Base-by-base conservation (phyloP, 78 protist genomes). In the Dictyostelium capitatum region DNA sequence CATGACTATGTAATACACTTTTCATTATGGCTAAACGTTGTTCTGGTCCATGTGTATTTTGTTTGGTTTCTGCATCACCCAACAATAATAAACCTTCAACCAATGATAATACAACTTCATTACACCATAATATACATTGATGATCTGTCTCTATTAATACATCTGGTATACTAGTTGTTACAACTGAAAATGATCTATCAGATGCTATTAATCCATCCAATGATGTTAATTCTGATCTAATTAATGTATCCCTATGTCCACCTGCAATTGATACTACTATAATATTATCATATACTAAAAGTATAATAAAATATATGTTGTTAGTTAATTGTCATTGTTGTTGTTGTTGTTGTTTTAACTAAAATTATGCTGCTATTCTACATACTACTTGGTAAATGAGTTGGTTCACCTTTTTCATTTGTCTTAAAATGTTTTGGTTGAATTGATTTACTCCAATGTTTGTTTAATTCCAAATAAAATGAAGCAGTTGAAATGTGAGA, bases 61-160 rank as follows among this genome's bases (percentile, higher is more conserved):
- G 93, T 78, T 87, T 87, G 48, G 93, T 78, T 15, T 30, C 48
- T 17, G 83, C 78, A 77, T 62, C 46, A 17, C 41, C 83, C 1
- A 87, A 74, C 5, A 62, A 25, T 6, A 77, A 50, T 48, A 87
- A 74, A 30, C 81, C 79, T 6, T 79, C 83, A 7, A 77, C 93
- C 8, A 87, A 37, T 20, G 93, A 74, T 37, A 77, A 72, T 4
- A 91, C 95, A 17, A 91, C 83, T 12, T 91, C 92, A 47, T 91
- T 91, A 30, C 95, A 91, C 95, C 95, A 91, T 14, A 91, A 70
- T n/a, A 91, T 91, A 65, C 90, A 82, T 57, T 77, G 84, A 70
- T 91, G 95, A 30, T 91, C 95, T 17, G 95, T 82, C 30, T 91
- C 92, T 32, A 82, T 57, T 54, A 82, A 82, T 1, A 91, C 90